These are phyloP conservation scores for Echinochloa phyllopogon DNA, from an alignment of 176 grass and related monocot genomes.

Conservation along the genomic window DNA sequence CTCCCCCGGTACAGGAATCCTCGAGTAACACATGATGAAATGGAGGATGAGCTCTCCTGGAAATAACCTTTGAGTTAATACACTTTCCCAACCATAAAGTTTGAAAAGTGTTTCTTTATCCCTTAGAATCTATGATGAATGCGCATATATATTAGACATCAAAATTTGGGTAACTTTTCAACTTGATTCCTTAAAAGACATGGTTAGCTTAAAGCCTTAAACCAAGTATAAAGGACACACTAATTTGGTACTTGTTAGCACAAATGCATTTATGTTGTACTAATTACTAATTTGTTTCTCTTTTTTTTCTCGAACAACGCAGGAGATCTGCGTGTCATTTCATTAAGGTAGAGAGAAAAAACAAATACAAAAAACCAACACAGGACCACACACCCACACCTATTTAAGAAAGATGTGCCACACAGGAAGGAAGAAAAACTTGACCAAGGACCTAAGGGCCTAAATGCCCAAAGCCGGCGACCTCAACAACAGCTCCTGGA, in stretches of 20 bases:
- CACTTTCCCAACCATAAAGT: neutral
- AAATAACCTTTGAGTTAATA: conserved; percentile 42
- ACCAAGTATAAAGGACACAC: conserved; percentile 3
- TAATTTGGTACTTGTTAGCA: conserved; percentile 21
- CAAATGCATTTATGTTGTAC: neutral
- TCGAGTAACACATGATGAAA: conserved; percentile 73
- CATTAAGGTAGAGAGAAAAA: too few relatives aligned
- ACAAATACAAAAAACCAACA: too few relatives aligned
- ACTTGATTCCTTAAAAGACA: neutral
- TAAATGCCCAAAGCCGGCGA: too few relatives aligned
- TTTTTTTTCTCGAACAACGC: too few relatives aligned
- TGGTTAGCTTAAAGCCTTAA: neutral
- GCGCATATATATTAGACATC: neutral
- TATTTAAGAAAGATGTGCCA: too few relatives aligned
- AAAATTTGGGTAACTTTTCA: neutral
- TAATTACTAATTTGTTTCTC: neutral
- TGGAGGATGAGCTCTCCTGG: conserved; percentile 64
- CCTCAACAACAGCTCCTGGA: too few relatives aligned
- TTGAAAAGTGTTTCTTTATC: neutral
- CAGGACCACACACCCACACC: too few relatives aligned
- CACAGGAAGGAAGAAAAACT: too few relatives aligned
- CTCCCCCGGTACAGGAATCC: conserved; percentile 69
- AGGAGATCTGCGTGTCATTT: too few relatives aligned
- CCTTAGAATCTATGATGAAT: neutral
- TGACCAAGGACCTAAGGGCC: too few relatives aligned